Conservation (phyloP, 345 rosid species). For the Gynandropsis gynandra region DNA sequence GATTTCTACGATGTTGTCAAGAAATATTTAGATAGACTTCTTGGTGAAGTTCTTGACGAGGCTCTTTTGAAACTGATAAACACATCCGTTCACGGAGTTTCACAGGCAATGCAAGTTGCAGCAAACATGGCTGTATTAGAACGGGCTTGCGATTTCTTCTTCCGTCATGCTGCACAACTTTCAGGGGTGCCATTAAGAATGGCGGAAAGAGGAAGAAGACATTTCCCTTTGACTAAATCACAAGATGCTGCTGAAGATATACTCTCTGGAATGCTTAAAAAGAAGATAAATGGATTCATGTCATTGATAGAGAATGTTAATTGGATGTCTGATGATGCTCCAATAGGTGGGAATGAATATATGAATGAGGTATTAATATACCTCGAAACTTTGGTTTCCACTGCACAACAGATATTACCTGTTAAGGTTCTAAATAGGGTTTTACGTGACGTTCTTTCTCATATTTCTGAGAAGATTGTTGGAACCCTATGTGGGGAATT, state of each 20-base stretch:
- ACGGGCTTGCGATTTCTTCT: constrained; percentile 97
- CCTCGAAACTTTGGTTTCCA: constrained; percentile 85
- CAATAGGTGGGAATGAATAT: constrained; percentile 81
- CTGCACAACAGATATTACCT: constrained; percentile 94
- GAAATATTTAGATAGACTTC: constrained; percentile 85
- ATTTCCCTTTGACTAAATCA: constrained; percentile 75
- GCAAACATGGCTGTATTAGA: constrained; percentile 95
- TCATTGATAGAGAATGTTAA: constrained; percentile 83
- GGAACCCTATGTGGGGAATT: constrained; percentile 59
- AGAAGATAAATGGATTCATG: constrained; percentile 87
- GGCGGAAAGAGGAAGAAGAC: constrained; percentile 94
- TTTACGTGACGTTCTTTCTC: constrained; percentile 66
- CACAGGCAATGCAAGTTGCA: constrained; percentile 96
- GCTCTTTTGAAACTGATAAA: constrained; percentile 71
- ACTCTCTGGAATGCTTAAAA: constrained; percentile 84
- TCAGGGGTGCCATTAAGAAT: constrained; percentile 86
- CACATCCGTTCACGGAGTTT: constrained; percentile 73
- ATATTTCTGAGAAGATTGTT: constrained; percentile 78
- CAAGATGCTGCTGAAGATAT: constrained; percentile 88
- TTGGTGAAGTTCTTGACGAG: constrained; percentile 77
- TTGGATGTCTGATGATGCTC: constrained; percentile 80
- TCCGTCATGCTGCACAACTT: constrained; percentile 91
- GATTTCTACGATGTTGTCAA: constrained; percentile 85
- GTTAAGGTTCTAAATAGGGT: constrained; percentile 70
- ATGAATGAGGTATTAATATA: constrained; percentile 88